Conservation (phyloP, 1,139 yeast species). For the Taphrina communis region DNA sequence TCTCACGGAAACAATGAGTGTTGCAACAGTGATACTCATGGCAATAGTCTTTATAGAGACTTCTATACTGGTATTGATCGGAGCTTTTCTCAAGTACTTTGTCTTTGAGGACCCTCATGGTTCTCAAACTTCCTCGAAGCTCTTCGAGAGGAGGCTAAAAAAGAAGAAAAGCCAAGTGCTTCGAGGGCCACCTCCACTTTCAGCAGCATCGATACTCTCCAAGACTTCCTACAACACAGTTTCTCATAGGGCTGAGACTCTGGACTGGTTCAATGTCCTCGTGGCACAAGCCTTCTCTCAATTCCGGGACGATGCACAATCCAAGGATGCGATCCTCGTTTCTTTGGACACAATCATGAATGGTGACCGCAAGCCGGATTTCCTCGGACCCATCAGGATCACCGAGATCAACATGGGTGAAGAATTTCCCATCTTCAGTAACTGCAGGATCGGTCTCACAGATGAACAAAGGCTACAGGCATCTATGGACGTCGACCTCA, state of each 20-base stretch:
- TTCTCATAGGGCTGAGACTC: conserved; percentile 82
- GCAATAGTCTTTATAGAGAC: conserved; percentile 33
- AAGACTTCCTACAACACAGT: conserved; percentile 91
- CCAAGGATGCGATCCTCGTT: conserved; percentile 80
- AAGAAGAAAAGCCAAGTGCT: conserved; percentile 48
- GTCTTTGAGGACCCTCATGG: conserved; percentile 75
- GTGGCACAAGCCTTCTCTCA: conserved; percentile 90
- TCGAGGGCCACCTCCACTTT: conserved; percentile 47
- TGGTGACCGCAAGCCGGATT: conserved; percentile 70
- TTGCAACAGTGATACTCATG: conserved; percentile 22
- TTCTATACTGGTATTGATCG: conserved; percentile 73
- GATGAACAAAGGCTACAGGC: conserved; percentile 68
- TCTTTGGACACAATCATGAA: conserved; percentile 65
- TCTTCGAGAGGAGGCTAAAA: conserved; percentile 2
- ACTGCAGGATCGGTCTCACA: conserved; percentile 68
- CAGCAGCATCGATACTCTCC: conserved; percentile 62
- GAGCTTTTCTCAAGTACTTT: conserved; percentile 80
- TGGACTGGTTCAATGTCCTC: conserved; percentile 95
- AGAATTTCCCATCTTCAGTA: conserved; percentile 92
- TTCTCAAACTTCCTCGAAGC: conserved; percentile 3
- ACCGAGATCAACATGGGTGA: conserved; percentile 93
- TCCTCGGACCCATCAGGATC: conserved; percentile 74
- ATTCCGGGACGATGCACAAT: conserved; percentile 81
- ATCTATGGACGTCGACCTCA: conserved; percentile 87
- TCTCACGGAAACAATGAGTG: conserved; percentile 12